Percentiles rank a stretch among this genome's conserved stretches.
phyloP scores from a whole-genome alignment of 257 asterid species.

The Solanum arcanum region DNA sequence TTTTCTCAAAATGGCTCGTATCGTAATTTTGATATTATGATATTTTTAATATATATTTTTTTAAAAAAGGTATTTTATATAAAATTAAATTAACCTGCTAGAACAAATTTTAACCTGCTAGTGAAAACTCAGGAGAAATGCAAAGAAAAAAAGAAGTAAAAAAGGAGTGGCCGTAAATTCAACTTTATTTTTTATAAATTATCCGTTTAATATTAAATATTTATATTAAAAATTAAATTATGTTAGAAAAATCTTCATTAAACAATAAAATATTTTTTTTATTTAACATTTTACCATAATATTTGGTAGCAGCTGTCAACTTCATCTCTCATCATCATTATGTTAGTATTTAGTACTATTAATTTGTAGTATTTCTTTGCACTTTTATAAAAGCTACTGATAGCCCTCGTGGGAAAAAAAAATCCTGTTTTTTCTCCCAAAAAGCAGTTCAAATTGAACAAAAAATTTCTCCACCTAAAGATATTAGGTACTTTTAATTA shows the following conservation, averaged over 20 bases:
- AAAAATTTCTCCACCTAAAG: not conserved
- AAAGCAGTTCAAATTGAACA: not conserved
- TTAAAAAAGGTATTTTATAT: rapidly evolving
- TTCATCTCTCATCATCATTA: not conserved
- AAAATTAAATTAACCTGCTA: too few relatives aligned
- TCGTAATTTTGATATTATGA: too few relatives aligned
- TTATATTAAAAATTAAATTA: rapidly evolving
- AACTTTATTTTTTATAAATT: too few relatives aligned
- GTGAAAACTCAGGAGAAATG: not conserved
- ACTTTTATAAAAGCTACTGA: not conserved
- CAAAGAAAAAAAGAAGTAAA: not conserved
- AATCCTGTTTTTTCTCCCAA: not conserved
- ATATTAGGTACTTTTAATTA: not conserved
- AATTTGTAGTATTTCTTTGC: not conserved
- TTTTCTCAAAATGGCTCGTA: not conserved
- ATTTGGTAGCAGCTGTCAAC: not conserved
- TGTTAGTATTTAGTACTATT: not conserved
- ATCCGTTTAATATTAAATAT: rapidly evolving
- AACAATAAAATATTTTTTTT: too few relatives aligned
- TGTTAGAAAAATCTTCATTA: too few relatives aligned
- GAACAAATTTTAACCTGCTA: too few relatives aligned
- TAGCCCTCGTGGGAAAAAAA: not conserved
- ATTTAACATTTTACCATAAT: too few relatives aligned
- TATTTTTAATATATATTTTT: not conserved
- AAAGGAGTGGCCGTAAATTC: not conserved